A percentile compares a stretch with the other conserved stretches of the same genome.
These are phyloP conservation scores for Tricladium varicosporioides DNA, from an alignment of 2,329 filamentous ascomycete species.

Conservation along the genomic window DNA sequence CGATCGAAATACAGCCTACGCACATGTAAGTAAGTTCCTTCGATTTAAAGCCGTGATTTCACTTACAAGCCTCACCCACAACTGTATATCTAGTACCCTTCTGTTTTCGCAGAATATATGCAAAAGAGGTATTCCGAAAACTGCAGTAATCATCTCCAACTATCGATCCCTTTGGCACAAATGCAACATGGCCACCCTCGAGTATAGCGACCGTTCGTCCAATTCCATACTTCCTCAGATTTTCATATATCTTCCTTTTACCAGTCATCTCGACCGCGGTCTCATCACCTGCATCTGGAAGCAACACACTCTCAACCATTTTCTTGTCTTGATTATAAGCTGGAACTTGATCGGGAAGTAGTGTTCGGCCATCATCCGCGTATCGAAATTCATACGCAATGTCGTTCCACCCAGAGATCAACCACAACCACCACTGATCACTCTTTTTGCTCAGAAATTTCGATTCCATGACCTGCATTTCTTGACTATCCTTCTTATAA, in stretches of 20 bases:
- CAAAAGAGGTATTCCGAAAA: background rate
- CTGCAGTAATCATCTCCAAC: background rate
- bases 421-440: background rate
- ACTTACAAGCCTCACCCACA: too few relatives aligned
- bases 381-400: background rate
- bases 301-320: background rate
- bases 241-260: background rate
- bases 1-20: too few relatives aligned
- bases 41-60: too few relatives aligned
- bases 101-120: constrained; percentile 1
- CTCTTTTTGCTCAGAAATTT: background rate
- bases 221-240: background rate
- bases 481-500: background rate
- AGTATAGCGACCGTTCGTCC: background rate
- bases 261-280: background rate
- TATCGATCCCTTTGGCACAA: background rate
- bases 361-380: background rate
- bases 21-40: too few relatives aligned
- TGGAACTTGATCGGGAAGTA: background rate
- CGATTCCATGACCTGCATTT: too few relatives aligned
- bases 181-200: background rate
- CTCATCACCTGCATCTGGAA: background rate
- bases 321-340: background rate
- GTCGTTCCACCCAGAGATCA: background rate
- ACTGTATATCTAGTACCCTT: too few relatives aligned